Evolutionary conservation across 2,329 filamentous ascomycete species (phyloP), one percentile per base, ranked within the genome.

Genomic region (Fusarium sp.): DNA sequence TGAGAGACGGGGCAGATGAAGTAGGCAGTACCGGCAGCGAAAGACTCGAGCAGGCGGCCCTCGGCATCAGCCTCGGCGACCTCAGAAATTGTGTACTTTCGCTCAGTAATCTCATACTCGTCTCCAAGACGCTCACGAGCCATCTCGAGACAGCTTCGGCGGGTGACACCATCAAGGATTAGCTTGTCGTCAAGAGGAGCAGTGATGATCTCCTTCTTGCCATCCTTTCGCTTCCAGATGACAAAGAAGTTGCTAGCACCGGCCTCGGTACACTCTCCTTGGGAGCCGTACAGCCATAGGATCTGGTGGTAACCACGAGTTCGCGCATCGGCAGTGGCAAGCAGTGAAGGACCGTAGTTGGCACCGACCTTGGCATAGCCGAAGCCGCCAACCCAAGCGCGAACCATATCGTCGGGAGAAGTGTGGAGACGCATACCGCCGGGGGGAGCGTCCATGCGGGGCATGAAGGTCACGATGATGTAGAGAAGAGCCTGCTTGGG

Each of bases 161-260:
- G 85, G n/a, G 94, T 97, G 13, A 97, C 90, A 67, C 94, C 94
- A 66, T 95, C 92, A 4, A 97, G 84, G 71, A 97, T 97, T 63
- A 97, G 85, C 75, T 91, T 88, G 75, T 93, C 92, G 59, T 91
- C 91, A 43, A 97, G 81, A 10, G 93, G 92, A 4, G 94, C 93
- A 4, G 94, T 97, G 56, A 97, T 84, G 32, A 97, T 84, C 71
- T 90, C 86, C 76, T 84, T 86, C 46, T 85, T 86, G 67, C 78
- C 78, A 35, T 80, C 78, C 71, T 76, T 79, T 56, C 78, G 78
- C 75, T 84, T 86, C 92, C 91, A 94, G 14, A 97, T 83, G 9
- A 97, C 84, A 75, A 97, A 97, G 82, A 97, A 97, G 81, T 97
- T 97, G 75, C 89, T 92, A 14, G 93, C 94, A 6, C 94, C 94